Evolutionary conservation across 192 early-diverging fungal species (phyloP), one percentile per base, ranked within the genome.

Genomic region (Glomus cerebriforme): DNA sequence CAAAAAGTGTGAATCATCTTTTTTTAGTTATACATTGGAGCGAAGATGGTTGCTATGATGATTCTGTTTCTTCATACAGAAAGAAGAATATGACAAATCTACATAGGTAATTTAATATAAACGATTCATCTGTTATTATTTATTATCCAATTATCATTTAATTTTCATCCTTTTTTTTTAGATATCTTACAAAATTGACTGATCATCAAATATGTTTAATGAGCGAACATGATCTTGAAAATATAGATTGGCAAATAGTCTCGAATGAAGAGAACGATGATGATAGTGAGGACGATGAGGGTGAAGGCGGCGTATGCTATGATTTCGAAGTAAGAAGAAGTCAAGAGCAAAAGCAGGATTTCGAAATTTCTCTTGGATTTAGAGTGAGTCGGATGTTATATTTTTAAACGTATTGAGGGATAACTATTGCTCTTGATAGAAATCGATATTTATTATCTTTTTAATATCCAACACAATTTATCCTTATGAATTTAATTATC

Each of bases 71-170:
- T 24, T 73, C 72, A 5, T 47, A 75, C 27, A 24, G 19, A 49
- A 73, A 80, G 59, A 80, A 80, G 26, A 80, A 80, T 66, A 63
- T 80, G 71, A 75, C 73, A 31, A 80, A 80, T 63, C 13, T 80
- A 31, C 79, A 80, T 34, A 32, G 79, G 79, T 75, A 62, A 59
- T n/a, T n/a, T n/a, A n/a, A n/a, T n/a, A n/a, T n/a, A n/a, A n/a
- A n/a, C n/a, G n/a, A n/a, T n/a, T n/a, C n/a, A n/a, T n/a, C n/a
- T n/a, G n/a, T n/a, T n/a, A n/a, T n/a, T n/a, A n/a, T n/a, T n/a
- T n/a, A 22, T 8, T n/a, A 8, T 3, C 0, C 2, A 35, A 4
- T 34, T 35, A 34, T 66, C 4, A 35, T 19, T 5, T 34, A n/a
- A 29, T 34, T 60, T 12, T 59, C 19, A 34, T n/a, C 47, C 32